phyloP scores from a whole-genome alignment of 495 filamentous ascomycete genomes.

The Filosporella fistucella region DNA sequence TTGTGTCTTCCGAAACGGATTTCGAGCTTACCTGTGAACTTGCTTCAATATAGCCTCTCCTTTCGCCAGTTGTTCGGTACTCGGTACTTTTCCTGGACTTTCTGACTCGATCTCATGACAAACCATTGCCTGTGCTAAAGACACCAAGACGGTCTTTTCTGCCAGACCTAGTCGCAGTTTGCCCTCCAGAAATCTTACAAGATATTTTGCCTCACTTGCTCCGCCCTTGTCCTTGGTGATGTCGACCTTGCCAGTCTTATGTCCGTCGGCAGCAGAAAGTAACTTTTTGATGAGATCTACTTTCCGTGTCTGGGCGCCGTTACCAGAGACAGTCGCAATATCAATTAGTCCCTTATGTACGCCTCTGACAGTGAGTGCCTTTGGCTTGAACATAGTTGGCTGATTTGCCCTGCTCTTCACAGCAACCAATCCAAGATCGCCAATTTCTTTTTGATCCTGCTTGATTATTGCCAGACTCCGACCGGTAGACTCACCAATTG shows the following conservation, averaged over 20 bases:
- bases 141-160: constrained; percentile 85
- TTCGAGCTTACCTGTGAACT: constrained; percentile 68
- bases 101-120: constrained; percentile 70
- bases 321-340: constrained; percentile 82
- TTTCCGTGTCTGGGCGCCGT: constrained; percentile 85
- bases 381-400: constrained; percentile 96
- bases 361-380: constrained; percentile 77
- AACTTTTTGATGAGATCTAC: constrained; percentile 94
- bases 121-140: constrained; percentile 82
- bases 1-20: background rate
- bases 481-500: constrained; percentile 91
- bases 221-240: constrained; percentile 92
- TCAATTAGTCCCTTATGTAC: constrained; percentile 85
- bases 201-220: constrained; percentile 88
- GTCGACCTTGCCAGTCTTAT: constrained; percentile 70
- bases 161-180: constrained; percentile 89
- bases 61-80: constrained; percentile 68
- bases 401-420: constrained; percentile 92
- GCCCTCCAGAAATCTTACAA: constrained; percentile 89
- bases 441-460: constrained; percentile 90
- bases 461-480: constrained; percentile 85
- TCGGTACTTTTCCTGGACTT: constrained; percentile 58
- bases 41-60: constrained; percentile 82
- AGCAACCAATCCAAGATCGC: constrained; percentile 89
- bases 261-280: constrained; percentile 76